Percentiles rank a stretch among this genome's conserved stretches.
Evolutionary conservation across 352 stramenopile species (phyloP).

Genomic region (Phytophthora ohioensis): DNA sequence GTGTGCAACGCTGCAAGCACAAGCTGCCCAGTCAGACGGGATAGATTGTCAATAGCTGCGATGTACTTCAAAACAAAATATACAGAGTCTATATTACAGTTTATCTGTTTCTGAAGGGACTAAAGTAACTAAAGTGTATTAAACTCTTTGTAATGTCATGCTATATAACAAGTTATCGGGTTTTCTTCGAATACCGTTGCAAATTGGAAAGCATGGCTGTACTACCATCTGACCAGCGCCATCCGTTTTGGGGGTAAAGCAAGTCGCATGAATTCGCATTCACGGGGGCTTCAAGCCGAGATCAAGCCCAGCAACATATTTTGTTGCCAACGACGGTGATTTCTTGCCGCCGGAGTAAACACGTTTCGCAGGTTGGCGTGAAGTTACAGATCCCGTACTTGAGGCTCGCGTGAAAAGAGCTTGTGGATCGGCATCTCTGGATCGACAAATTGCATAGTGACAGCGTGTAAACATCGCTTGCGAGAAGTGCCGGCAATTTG

Average conservation of each 20-base stretch:
- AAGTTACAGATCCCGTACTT: neutral
- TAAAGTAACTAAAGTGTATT: neutral
- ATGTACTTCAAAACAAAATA: neutral
- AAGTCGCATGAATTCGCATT: constrained; percentile 32
- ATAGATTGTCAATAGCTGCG: constrained; percentile 3
- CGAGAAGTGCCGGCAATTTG: constrained; percentile 9
- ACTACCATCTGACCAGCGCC: constrained; percentile 17
- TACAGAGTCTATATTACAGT: neutral
- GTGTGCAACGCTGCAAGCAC: constrained; percentile 11
- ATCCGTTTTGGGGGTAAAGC: constrained; percentile 26
- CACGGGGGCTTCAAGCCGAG: constrained; percentile 13
- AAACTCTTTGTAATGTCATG: neutral
- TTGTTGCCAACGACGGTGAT: neutral
- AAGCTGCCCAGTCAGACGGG: constrained; percentile 20
- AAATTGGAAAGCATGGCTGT: neutral
- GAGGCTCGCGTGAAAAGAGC: constrained; percentile 13
- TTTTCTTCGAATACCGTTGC: neutral
- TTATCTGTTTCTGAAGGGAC: neutral
- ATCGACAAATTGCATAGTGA: constrained; percentile 1
- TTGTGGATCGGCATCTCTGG: neutral
- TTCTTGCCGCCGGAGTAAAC: constrained; percentile 2
- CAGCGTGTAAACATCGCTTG: neutral
- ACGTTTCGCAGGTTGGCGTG: constrained; percentile 3
- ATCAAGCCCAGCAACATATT: neutral
- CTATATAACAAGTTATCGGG: constrained; percentile 1